A percentile compares a stretch with the other conserved stretches of the same genome.
Conservation (phyloP, 139 green algal genomes). For the Mychonastes homosphaera region DNA sequence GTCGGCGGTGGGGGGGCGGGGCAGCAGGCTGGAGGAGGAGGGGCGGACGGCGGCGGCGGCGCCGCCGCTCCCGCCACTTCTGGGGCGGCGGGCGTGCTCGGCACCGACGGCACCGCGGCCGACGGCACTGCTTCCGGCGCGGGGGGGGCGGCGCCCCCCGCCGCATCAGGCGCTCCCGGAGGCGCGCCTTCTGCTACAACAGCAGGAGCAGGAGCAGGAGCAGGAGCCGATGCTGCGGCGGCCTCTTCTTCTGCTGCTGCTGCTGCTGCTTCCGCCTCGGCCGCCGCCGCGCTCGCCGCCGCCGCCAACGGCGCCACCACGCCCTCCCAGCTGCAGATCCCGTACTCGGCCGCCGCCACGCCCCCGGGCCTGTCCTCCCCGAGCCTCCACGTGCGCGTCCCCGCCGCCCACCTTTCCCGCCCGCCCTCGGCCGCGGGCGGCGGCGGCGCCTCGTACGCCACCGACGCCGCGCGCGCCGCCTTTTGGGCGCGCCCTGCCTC, state of each 20-base stretch:
- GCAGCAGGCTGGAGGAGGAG: no score
- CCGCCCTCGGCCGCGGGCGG: no score
- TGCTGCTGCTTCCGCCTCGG: neutral
- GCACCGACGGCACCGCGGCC: neutral
- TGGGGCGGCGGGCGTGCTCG: no score
- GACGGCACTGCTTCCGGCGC: conserved; percentile 5
- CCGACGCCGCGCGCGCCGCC: conserved; percentile 5
- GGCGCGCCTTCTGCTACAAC: neutral
- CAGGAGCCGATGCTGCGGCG: neutral
- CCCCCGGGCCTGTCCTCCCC: no score
- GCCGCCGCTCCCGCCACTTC: neutral
- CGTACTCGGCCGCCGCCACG: no score
- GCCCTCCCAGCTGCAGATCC: conserved; percentile 9
- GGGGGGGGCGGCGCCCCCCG: neutral
- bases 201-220: neutral
- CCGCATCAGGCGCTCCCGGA: neutral
- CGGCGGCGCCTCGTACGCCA: neutral
- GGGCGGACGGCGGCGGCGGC: no score
- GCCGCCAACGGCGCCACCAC: no score
- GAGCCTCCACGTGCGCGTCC: neutral
- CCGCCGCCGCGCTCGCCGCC: no score
- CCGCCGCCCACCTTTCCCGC: neutral
- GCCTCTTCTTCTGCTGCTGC: conserved; percentile 1
- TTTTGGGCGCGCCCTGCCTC: conserved; percentile 7
- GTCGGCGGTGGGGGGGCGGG: no score